These are phyloP conservation scores for Phytophthora ramorum DNA, from an alignment of 352 stramenopile genomes.

Conservation along the genomic window DNA sequence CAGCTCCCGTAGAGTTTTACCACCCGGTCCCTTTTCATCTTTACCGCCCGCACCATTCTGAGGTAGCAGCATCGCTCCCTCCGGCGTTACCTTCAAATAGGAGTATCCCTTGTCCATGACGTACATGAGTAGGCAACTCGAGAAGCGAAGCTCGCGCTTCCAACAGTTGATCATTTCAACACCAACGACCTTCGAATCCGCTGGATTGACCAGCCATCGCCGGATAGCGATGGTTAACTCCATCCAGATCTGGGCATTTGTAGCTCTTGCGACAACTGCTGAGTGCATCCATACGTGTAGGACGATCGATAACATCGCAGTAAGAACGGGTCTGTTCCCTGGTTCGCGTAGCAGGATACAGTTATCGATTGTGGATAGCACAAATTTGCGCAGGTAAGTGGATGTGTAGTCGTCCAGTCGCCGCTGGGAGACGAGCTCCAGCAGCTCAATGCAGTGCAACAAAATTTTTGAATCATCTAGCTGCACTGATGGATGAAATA, in stretches of 20 bases:
- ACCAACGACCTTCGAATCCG: constrained; percentile 62
- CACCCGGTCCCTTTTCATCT: constrained; percentile 29
- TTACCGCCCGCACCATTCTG: constrained; percentile 37
- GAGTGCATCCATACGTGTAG: constrained; percentile 90
- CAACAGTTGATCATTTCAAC: constrained; percentile 83
- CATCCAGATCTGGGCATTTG: constrained; percentile 76
- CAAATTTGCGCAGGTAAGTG: constrained; percentile 88
- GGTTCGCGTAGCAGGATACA: constrained; percentile 74
- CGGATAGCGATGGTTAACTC: constrained; percentile 83
- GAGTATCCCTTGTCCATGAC: constrained; percentile 81
- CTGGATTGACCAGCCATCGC: constrained; percentile 77
- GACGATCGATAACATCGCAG: constrained; percentile 83
- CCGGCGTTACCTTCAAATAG: constrained; percentile 66
- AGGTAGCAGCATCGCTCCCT: constrained; percentile 65
- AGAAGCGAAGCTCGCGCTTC: constrained; percentile 83
- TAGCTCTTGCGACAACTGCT: constrained; percentile 58
- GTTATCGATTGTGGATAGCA: constrained; percentile 87
- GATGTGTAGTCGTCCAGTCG: constrained; percentile 85
- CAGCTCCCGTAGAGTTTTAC: constrained; percentile 60
- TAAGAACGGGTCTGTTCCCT: constrained; percentile 64
- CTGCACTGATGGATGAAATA: constrained; percentile 88
- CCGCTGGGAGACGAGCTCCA: constrained; percentile 88
- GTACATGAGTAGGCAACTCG: constrained; percentile 85
- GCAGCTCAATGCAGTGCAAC: constrained; percentile 84
- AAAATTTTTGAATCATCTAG: constrained; percentile 86